These are phyloP conservation scores for Amylostereum areolatum DNA, from an alignment of 1,284 basidiomycete species.

Conservation along the genomic window DNA sequence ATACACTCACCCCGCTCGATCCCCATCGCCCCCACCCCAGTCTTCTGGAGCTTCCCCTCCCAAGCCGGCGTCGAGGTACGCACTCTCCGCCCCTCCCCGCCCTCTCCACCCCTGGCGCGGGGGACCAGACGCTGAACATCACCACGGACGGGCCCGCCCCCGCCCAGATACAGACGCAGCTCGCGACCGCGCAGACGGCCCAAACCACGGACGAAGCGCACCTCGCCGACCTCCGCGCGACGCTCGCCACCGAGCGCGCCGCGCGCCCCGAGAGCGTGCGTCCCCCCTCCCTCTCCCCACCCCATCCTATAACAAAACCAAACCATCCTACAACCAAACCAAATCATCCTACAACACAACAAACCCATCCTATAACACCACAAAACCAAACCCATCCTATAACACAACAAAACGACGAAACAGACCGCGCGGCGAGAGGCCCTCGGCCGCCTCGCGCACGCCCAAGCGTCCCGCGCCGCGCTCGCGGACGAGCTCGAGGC, in stretches of 20 bases:
- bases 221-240: slow-evolving; percentile 24
- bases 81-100: neutral
- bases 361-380: slow-evolving; percentile 44
- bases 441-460: too few species aligned
- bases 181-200: slow-evolving; percentile 50
- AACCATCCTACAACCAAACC: slow-evolving; percentile 28
- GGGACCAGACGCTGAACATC: too few species aligned
- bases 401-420: too few species aligned
- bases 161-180: slow-evolving; percentile 52
- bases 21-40: slow-evolving; percentile 41
- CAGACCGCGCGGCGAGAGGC: too few species aligned
- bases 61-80: slow-evolving; percentile 73
- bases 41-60: slow-evolving; percentile 91
- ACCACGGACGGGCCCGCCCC: neutral
- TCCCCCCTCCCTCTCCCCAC: slow-evolving; percentile 5
- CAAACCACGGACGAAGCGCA: slow-evolving; percentile 42
- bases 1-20: slow-evolving; percentile 26
- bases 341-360: slow-evolving; percentile 46
- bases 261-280: slow-evolving; percentile 64
- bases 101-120: too few species aligned
- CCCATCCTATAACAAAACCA: too few species aligned
- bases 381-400: slow-evolving; percentile 58
- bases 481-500: slow-evolving; percentile 66
- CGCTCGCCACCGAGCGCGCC: slow-evolving; percentile 46
- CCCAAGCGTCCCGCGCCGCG: too few species aligned